Percentiles rank a stretch among this genome's conserved stretches.
These are phyloP conservation scores for Lentinula detonsa DNA, from an alignment of 768 basidiomycete species.

Conservation along the genomic window DNA sequence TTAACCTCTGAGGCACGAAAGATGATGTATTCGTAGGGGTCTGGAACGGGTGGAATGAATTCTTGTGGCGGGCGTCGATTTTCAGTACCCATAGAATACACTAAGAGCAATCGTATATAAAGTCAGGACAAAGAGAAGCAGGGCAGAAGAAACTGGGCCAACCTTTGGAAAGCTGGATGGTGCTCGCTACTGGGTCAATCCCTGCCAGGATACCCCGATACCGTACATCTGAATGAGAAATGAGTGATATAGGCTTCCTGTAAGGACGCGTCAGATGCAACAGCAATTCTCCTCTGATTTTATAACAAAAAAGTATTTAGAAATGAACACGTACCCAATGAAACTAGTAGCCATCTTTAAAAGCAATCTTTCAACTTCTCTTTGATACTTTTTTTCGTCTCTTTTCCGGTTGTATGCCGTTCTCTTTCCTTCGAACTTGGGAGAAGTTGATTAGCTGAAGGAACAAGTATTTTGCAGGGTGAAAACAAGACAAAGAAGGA, in stretches of 20 bases:
- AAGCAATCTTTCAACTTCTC: not conserved
- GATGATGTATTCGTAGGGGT: slow-evolving; percentile 85
- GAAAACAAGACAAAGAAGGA: not conserved
- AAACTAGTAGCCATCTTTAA: slow-evolving; percentile 63
- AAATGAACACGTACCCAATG: slow-evolving; percentile 50
- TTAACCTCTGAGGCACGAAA: slow-evolving; percentile 90
- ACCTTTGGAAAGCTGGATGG: slow-evolving; percentile 88
- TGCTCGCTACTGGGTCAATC: slow-evolving; percentile 80
- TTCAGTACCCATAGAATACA: slow-evolving; percentile 88
- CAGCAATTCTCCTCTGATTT: not conserved
- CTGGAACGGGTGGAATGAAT: slow-evolving; percentile 78
- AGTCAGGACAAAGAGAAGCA: not conserved
- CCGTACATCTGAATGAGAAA: slow-evolving; percentile 87
- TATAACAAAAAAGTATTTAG: not conserved
- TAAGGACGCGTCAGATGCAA: not conserved
- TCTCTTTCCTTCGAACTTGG: not conserved
- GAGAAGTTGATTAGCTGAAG: not conserved
- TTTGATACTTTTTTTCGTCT: not conserved
- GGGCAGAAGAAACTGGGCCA: slow-evolving; percentile 8
- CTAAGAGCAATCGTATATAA: slow-evolving; percentile 24
- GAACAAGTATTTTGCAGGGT: not conserved
- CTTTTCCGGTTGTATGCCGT: not conserved
- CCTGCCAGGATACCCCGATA: slow-evolving; percentile 85
- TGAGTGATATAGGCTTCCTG: slow-evolving; percentile 85
- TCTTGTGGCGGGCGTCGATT: slow-evolving; percentile 67